Conservation (phyloP, 1,284 basidiomycete genomes). For the Baeospora myosura region DNA sequence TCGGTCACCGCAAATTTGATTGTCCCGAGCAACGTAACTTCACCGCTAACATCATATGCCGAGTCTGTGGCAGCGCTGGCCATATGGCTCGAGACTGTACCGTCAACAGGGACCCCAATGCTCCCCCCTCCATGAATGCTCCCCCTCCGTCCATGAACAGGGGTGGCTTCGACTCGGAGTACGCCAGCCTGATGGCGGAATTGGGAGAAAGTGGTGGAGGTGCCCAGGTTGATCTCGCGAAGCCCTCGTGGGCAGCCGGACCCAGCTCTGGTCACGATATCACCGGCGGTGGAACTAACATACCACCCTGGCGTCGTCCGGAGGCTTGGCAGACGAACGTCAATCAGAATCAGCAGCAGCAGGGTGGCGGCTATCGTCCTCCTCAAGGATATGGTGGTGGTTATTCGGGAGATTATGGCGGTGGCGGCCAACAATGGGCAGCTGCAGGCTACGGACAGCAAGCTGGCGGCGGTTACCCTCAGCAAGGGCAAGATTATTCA, state of each 20-base stretch:
- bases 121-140: slow-evolving; percentile 31
- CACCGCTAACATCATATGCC: slow-evolving; percentile 96
- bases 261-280: slow-evolving; percentile 63
- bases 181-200: slow-evolving; percentile 95
- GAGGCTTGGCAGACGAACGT: slow-evolving; percentile 69
- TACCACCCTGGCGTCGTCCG: slow-evolving; percentile 82
- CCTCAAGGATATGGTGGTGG: slow-evolving; percentile 37
- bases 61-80: slow-evolving; percentile 88
- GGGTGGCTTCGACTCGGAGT: slow-evolving; percentile 92
- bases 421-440: slow-evolving; percentile 36
- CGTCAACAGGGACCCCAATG: slow-evolving; percentile 73
- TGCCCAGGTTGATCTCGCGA: slow-evolving; percentile 45
- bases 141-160: slow-evolving; percentile 41
- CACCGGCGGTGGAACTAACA: slow-evolving; percentile 70
- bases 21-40: slow-evolving; percentile 95
- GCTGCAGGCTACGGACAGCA: slow-evolving; percentile 36
- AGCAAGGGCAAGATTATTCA: slow-evolving; percentile 59
- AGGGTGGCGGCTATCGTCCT: slow-evolving; percentile 46
- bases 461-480: slow-evolving; percentile 33
- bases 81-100: slow-evolving; percentile 97
- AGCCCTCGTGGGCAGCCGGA: slow-evolving; percentile 50
- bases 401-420: slow-evolving; percentile 30
- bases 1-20: slow-evolving; percentile 94
- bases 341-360: slow-evolving; percentile 39
- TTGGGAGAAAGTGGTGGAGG: slow-evolving; percentile 79